Percentiles rank a stretch among this genome's conserved stretches.
Conservation (phyloP, 2,329 filamentous ascomycete genomes). For the Penicillium sclerotigenum region DNA sequence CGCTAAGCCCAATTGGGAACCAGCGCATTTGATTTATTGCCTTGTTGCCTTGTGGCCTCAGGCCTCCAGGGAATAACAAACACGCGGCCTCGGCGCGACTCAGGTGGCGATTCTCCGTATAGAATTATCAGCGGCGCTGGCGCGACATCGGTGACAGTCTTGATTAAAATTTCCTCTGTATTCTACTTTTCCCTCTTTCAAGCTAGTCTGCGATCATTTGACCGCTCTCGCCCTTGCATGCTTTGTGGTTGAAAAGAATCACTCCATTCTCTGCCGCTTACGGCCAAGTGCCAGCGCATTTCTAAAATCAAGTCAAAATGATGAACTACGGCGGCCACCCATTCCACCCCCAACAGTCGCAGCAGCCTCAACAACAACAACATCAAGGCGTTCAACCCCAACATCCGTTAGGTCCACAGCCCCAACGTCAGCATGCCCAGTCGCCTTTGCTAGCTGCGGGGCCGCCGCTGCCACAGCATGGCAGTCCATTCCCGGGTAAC, state of each 20-base stretch:
- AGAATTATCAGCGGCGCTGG: conserved; percentile 11
- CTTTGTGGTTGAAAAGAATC: conserved; percentile 9
- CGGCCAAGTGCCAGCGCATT: conserved; percentile 10
- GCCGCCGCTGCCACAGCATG: conserved; percentile 26
- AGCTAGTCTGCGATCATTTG: not conserved
- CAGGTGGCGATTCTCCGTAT: conserved; percentile 9
- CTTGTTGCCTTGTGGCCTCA: conserved; percentile 14
- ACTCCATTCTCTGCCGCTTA: conserved; percentile 16
- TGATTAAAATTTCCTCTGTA: not conserved
- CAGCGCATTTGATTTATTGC: not conserved
- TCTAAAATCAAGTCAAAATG: conserved; percentile 27
- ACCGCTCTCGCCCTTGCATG: conserved; percentile 12
- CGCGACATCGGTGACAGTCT: conserved; percentile 10
- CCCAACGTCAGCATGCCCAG: conserved; percentile 29
- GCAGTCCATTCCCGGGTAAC: conserved; percentile 25
- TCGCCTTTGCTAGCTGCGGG: conserved; percentile 30
- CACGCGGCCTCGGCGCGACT: conserved; percentile 24
- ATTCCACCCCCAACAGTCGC: conserved; percentile 28
- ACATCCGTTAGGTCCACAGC: conserved; percentile 19
- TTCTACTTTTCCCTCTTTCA: not conserved
- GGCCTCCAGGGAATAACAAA: conserved; percentile 25
- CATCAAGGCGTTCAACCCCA: conserved; percentile 20
- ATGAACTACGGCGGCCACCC: conserved; percentile 36
- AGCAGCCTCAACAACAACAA: conserved; percentile 22
- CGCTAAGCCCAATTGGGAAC: conserved; percentile 21